Percentiles rank a stretch among this genome's conserved stretches.
Evolutionary conservation across 1,139 yeast species (phyloP).

Genomic region (Yamadazyma diddensiae): DNA sequence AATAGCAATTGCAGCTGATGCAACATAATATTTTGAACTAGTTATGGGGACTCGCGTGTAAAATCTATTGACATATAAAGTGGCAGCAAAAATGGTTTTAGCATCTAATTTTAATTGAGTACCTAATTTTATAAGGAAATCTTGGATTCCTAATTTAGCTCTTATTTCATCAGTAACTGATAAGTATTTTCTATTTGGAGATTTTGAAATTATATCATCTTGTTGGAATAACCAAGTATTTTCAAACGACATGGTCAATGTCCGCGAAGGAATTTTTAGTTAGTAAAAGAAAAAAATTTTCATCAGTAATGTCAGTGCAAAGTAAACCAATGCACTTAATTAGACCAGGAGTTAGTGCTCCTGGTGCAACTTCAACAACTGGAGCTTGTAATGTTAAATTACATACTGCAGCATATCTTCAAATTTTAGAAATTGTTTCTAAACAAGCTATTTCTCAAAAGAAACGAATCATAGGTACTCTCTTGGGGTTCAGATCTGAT

Average conservation of each 20-base stretch:
- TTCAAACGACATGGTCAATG: conserved; percentile 1
- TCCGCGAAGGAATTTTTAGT: conserved; percentile 6
- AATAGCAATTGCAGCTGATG: conserved; percentile 44
- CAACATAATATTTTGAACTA: conserved; percentile 45
- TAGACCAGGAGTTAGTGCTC: conserved; percentile 57
- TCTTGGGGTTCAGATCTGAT: conserved; percentile 78
- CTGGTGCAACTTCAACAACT: conserved; percentile 46
- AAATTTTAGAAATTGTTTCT: conserved; percentile 52
- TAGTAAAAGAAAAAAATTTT: background rate
- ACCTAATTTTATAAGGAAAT: conserved; percentile 39
- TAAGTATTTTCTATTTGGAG: conserved; percentile 31
- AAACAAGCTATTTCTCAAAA: conserved; percentile 41
- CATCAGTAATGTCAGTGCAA: background rate
- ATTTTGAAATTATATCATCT: conserved; percentile 24
- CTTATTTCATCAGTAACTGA: conserved; percentile 35
- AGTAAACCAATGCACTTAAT: conserved; percentile 51
- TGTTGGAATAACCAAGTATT: conserved; percentile 37
- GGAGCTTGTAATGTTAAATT: conserved; percentile 53
- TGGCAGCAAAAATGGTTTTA: conserved; percentile 42
- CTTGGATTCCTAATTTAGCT: conserved; percentile 38
- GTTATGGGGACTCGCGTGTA: conserved; percentile 45
- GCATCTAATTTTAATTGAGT: conserved; percentile 41
- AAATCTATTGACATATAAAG: conserved; percentile 39
- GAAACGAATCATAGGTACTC: conserved; percentile 76
- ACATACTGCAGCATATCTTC: conserved; percentile 72